Percentiles rank a stretch among this genome's conserved stretches.
phyloP scores from a whole-genome alignment of 2,329 filamentous ascomycete genomes.

The Colletotrichum lini region DNA sequence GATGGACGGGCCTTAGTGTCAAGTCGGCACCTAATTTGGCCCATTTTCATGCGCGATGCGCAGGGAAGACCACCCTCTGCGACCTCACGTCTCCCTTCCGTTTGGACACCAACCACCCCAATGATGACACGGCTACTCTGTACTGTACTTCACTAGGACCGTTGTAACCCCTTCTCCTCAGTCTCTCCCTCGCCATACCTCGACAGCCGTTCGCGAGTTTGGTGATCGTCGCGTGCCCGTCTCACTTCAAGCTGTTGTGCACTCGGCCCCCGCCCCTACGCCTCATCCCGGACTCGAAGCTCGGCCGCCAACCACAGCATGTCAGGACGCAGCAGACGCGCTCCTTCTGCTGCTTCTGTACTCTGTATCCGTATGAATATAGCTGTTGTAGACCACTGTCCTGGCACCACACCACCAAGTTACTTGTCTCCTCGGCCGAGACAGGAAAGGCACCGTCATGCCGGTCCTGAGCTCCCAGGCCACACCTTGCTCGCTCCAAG shows the following conservation, averaged over 20 bases:
- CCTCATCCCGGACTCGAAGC: constrained; percentile 1
- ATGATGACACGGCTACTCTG: not conserved
- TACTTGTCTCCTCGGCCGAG: constrained; percentile 1
- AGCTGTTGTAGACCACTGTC: not conserved
- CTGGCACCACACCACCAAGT: not conserved
- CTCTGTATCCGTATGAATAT: not conserved
- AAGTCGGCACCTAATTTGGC: constrained; percentile 21
- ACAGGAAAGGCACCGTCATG: not conserved
- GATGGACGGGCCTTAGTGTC: not conserved
- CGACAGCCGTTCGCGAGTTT: not conserved
- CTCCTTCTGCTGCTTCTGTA: not conserved
- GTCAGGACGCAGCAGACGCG: not conserved
- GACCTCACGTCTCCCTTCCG: constrained; percentile 10
- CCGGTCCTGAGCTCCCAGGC: not conserved
- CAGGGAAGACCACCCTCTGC: constrained; percentile 2
- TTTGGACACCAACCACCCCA: not conserved
- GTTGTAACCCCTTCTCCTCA: not conserved
- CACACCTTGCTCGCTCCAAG: not conserved
- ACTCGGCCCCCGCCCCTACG: not conserved
- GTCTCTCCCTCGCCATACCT: constrained; percentile 3
- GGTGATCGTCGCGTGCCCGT: not conserved
- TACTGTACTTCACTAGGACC: not conserved
- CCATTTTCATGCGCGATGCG: constrained; percentile 18
- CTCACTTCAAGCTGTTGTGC: not conserved
- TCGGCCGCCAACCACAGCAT: not conserved